A percentile compares a stretch with the other conserved stretches of the same genome.
phyloP scores from a whole-genome alignment of 306 rosid genomes.

The Bauhinia variegata region DNA sequence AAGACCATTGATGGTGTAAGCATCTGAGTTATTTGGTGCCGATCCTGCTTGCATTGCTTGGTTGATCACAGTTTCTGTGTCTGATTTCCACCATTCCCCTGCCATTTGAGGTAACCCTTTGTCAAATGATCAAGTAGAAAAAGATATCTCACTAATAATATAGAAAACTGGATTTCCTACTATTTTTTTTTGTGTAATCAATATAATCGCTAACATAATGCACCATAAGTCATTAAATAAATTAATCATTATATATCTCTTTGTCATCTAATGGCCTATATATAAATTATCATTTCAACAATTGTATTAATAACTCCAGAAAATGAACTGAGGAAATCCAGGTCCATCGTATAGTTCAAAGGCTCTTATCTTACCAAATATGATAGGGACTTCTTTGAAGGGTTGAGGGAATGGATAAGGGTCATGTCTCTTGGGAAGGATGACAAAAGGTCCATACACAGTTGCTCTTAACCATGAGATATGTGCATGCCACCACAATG shows the following conservation, averaged over 20 bases:
- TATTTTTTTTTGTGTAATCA: too few species aligned
- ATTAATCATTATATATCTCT: too few species aligned
- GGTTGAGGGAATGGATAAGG: slow-evolving; percentile 53
- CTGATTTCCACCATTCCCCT: slow-evolving; percentile 62
- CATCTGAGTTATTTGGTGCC: slow-evolving; percentile 52
- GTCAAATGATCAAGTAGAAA: not conserved
- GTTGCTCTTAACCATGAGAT: slow-evolving; percentile 55
- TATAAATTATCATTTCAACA: too few species aligned
- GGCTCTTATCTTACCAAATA: slow-evolving; percentile 31
- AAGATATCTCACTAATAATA: too few species aligned
- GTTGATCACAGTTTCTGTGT: slow-evolving; percentile 45
- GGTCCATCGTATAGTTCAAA: too few species aligned
- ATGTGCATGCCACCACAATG: slow-evolving; percentile 52
- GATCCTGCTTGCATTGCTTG: slow-evolving; percentile 46
- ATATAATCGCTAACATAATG: too few species aligned
- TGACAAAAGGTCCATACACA: slow-evolving; percentile 46
- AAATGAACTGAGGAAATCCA: too few species aligned
- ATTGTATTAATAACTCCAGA: too few species aligned
- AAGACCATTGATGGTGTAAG: slow-evolving; percentile 50
- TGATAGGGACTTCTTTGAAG: slow-evolving; percentile 47
- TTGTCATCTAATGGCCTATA: too few species aligned
- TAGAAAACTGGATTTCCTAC: too few species aligned
- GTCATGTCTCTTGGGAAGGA: slow-evolving; percentile 45
- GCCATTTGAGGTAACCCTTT: not conserved
- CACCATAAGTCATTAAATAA: too few species aligned